A percentile compares a stretch with the other conserved stretches of the same genome.
Evolutionary conservation across 2,329 filamentous ascomycete genomes (phyloP).

Genomic region (Xylariaceae sp.): DNA sequence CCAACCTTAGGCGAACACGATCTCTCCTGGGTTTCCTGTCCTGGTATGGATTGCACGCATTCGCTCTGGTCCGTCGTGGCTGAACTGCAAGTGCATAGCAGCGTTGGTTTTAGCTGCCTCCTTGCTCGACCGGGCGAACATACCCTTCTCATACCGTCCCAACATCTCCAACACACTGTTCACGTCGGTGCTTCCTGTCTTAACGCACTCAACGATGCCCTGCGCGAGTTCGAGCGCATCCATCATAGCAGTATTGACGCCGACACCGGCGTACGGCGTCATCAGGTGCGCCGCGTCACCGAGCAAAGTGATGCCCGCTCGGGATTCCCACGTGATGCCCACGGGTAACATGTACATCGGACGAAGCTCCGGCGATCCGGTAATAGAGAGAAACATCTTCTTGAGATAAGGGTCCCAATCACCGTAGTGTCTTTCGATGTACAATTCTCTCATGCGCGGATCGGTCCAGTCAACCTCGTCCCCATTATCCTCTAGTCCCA

Average conservation of each 20-base stretch:
- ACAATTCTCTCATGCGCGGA: slow-evolving; percentile 7
- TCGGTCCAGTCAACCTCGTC: slow-evolving; percentile 22
- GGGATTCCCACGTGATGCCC: slow-evolving; percentile 21
- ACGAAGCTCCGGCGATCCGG: slow-evolving; percentile 12
- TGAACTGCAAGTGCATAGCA: slow-evolving; percentile 20
- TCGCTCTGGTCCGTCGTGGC: slow-evolving; percentile 15
- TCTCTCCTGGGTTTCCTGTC: background rate
- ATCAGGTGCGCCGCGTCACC: slow-evolving; percentile 48
- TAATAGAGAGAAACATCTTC: slow-evolving; percentile 14
- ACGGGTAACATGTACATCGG: slow-evolving; percentile 26
- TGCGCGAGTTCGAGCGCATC: slow-evolving; percentile 39
- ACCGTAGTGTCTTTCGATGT: slow-evolving; percentile 18
- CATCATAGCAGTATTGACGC: slow-evolving; percentile 44
- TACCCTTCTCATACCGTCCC: slow-evolving; percentile 21
- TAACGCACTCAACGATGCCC: slow-evolving; percentile 16
- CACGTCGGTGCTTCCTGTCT: slow-evolving; percentile 8
- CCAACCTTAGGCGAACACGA: background rate
- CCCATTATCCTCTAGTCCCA: slow-evolving; percentile 8
- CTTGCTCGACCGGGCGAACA: slow-evolving; percentile 21
- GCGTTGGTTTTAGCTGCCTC: slow-evolving; percentile 18
- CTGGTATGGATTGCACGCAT: slow-evolving; percentile 16
- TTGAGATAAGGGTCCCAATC: slow-evolving; percentile 15
- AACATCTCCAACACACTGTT: slow-evolving; percentile 17
- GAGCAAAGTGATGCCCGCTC: slow-evolving; percentile 42
- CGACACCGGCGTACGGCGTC: slow-evolving; percentile 44